Evolutionary conservation across 768 basidiomycete genomes (phyloP), one percentile per base, ranked within the genome.

Genomic region (Rhodotorula sphaerocarpa): DNA sequence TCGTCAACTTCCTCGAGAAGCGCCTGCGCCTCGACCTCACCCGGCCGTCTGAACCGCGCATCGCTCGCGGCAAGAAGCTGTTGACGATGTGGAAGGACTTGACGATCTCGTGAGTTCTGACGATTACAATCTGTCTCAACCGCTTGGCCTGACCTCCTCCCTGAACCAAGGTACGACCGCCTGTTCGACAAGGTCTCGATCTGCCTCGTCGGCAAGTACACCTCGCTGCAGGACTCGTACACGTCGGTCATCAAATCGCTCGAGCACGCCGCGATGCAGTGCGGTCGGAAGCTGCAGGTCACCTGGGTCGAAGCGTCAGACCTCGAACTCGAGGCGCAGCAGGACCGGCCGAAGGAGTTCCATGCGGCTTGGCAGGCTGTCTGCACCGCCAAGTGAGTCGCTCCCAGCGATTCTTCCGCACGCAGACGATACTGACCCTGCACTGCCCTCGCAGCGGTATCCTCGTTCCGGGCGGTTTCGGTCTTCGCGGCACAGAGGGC

Each of bases 161-260:
- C 18, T 18, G 61, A 14, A 25, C 43, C 46, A n/a, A 51, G 50
- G 34, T 36, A 92, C 76, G 93, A 96, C 74, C 83, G 91, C 44
- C 79, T 90, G 9, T 93, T 86, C 74, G 92, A 97, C 70, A 81
- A 82, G 14, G 90, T 95, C 48, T 83, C 82, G 48, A 87, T 99
- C 65, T 90, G 86, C 27, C 80, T 99, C 55, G 92, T 99, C 21
- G 93, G 93, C 48, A 99, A 99, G 77, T 99, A 99, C 79, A 96
- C 91, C 18, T 85, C 90, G 68, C 79, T 97, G 50, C 88, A 90
- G 76, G 93, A 99, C 76, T 95, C 92, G 31, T 99, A 99, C 75
- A 97, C 96, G 89, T 90, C 88, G 33, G 93, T 99, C 59, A 85
- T 84, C 72, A 99, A 99, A 79, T 84, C 95, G 27, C 80, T 99